A percentile compares a stretch with the other conserved stretches of the same genome.
Conservation (phyloP, 352 stramenopile genomes). For the Globisporangium paddicum region DNA sequence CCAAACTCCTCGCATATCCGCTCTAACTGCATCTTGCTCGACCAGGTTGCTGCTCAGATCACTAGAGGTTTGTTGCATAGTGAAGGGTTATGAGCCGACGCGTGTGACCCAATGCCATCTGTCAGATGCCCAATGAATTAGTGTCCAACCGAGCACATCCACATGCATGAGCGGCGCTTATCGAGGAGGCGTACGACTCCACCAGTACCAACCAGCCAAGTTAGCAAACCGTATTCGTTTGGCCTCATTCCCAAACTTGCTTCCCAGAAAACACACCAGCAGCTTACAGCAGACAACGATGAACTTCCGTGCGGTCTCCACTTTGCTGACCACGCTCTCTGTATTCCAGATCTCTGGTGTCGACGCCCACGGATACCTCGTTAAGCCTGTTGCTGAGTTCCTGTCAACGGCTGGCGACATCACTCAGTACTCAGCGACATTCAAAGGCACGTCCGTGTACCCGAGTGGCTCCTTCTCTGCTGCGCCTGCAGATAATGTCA, state of each 20-base stretch:
- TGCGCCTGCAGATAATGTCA: constrained; percentile 21
- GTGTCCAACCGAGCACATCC: background rate
- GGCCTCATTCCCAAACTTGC: background rate
- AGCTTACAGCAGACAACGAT: background rate
- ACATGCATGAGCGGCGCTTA: background rate
- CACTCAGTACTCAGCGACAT: constrained; percentile 28
- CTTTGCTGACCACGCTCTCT: background rate
- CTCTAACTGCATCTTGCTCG: background rate
- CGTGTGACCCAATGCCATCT: background rate
- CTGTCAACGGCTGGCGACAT: constrained; percentile 19
- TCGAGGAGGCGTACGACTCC: background rate
- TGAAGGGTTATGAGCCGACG: background rate
- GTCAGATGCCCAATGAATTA: background rate
- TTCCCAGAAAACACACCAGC: constrained; percentile 1
- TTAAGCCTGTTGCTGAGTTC: constrained; percentile 14
- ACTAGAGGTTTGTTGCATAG: background rate
- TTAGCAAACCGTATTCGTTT: background rate
- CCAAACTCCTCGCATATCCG: background rate
- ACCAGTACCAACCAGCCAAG: background rate
- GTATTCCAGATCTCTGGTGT: constrained; percentile 1
- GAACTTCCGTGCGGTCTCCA: constrained; percentile 5
- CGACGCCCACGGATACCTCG: constrained; percentile 17
- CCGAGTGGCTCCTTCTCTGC: constrained; percentile 20
- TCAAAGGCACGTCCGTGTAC: constrained; percentile 20
- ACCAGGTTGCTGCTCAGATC: background rate